phyloP scores from a whole-genome alignment of 2,329 filamentous ascomycete genomes.

The Keithomyces neogunnii region DNA sequence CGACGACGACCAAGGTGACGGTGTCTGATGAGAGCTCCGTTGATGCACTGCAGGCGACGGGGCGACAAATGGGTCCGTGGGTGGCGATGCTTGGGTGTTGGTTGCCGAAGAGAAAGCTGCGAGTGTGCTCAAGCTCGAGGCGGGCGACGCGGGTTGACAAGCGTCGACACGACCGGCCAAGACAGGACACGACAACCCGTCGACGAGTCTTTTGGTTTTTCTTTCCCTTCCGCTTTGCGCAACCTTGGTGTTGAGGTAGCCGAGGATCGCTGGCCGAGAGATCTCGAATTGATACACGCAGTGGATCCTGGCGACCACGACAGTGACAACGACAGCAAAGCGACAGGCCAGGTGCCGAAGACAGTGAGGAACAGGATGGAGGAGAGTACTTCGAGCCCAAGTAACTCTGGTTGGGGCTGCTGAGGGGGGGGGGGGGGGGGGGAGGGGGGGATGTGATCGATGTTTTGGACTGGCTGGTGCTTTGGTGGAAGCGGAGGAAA shows the following conservation, averaged over 20 bases:
- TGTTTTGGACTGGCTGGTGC: slow-evolving; percentile 28
- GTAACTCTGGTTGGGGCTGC: slow-evolving; percentile 26
- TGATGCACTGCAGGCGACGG: background rate
- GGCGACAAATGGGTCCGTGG: slow-evolving; percentile 1
- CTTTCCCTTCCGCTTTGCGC: slow-evolving; percentile 2
- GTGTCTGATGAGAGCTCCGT: background rate
- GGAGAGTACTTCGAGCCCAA: slow-evolving; percentile 30
- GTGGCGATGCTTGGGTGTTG: slow-evolving; percentile 4
- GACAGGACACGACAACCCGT: slow-evolving; percentile 1
- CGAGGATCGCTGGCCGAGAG: slow-evolving; percentile 1
- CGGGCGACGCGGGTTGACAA: slow-evolving; percentile 1
- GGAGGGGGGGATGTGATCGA: slow-evolving; percentile 17
- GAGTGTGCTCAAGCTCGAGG: background rate
- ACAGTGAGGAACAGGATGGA: slow-evolving; percentile 13
- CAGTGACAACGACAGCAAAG: slow-evolving; percentile 9
- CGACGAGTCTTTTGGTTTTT: background rate
- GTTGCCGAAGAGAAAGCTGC: slow-evolving; percentile 1
- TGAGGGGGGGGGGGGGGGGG: slow-evolving; percentile 7
- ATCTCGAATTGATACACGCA: slow-evolving; percentile 1
- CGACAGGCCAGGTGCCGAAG: slow-evolving; percentile 7
- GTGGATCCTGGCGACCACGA: slow-evolving; percentile 8
- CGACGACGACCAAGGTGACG: background rate
- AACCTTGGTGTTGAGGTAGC: slow-evolving; percentile 4
- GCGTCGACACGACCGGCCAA: background rate
- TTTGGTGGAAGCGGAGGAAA: slow-evolving; percentile 24